Percentiles rank a stretch among this genome's conserved stretches.
Conservation (phyloP, 352 stramenopile species). For the Hyaloperonospora brassicae region DNA sequence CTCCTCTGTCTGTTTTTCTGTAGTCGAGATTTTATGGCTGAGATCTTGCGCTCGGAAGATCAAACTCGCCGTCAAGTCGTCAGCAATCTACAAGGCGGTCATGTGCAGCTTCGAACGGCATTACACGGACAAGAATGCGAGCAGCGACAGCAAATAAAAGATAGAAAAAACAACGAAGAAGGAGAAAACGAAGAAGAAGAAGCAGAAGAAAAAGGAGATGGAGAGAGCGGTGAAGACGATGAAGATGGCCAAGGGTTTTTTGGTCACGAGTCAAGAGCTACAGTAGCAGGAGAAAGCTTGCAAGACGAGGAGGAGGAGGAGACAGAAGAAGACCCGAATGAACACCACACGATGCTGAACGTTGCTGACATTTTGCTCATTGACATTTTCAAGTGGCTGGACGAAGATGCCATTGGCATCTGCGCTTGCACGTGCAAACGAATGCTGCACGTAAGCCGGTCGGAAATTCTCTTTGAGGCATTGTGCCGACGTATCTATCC, state of each 20-base stretch:
- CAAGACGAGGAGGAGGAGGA: slow-evolving; percentile 19
- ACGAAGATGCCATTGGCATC: slow-evolving; percentile 61
- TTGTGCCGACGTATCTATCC: slow-evolving; percentile 62
- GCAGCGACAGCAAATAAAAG: slow-evolving; percentile 8
- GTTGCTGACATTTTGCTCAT: slow-evolving; percentile 60
- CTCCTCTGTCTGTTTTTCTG: slow-evolving; percentile 8
- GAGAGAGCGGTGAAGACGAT: slow-evolving; percentile 14
- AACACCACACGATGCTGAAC: slow-evolving; percentile 45
- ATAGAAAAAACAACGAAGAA: no score
- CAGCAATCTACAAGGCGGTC: neutral
- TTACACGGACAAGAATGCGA: slow-evolving; percentile 10
- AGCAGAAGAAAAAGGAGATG: no score
- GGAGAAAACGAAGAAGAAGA: slow-evolving; percentile 5
- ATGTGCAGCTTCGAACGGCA: slow-evolving; percentile 3
- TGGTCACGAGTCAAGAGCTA: neutral
- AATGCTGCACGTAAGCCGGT: slow-evolving; percentile 39
- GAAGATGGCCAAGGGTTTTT: slow-evolving; percentile 6
- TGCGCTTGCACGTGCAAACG: slow-evolving; percentile 51
- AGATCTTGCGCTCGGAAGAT: slow-evolving; percentile 62
- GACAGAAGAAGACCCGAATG: slow-evolving; percentile 21
- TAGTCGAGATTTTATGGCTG: slow-evolving; percentile 51
- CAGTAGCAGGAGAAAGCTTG: neutral
- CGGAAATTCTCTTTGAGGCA: slow-evolving; percentile 56
- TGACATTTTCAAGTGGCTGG: slow-evolving; percentile 59
- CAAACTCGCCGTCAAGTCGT: slow-evolving; percentile 11